Conservation (phyloP, 2,329 filamentous ascomycete genomes). For the Balansia obtecta region DNA sequence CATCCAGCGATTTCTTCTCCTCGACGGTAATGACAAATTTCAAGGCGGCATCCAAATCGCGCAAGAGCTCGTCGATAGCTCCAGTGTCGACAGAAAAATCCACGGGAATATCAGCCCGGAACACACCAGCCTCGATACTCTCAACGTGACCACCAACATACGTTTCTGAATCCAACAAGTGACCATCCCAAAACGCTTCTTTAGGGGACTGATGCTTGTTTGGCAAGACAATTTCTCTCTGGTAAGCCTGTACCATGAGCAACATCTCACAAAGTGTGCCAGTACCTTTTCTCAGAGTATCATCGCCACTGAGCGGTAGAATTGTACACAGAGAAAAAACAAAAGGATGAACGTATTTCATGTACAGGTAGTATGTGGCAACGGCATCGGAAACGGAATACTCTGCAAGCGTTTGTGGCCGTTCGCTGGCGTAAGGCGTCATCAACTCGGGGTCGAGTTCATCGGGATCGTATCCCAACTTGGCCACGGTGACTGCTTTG, state of each 20-base stretch:
- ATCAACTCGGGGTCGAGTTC: slow-evolving; percentile 96
- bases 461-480: slow-evolving; percentile 95
- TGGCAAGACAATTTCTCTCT: slow-evolving; percentile 80
- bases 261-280: slow-evolving; percentile 99
- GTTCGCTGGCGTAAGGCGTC: slow-evolving; percentile 81
- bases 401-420: slow-evolving; percentile 87
- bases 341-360: slow-evolving; percentile 99
- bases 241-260: slow-evolving; percentile 95
- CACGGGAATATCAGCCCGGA: slow-evolving; percentile 87
- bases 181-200: slow-evolving; percentile 93
- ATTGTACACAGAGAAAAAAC: slow-evolving; percentile 98
- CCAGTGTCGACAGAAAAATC: slow-evolving; percentile 83
- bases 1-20: slow-evolving; percentile 69
- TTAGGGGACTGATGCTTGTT: slow-evolving; percentile 91
- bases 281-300: slow-evolving; percentile 87
- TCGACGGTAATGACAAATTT: slow-evolving; percentile 78
- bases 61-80: slow-evolving; percentile 79
- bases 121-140: slow-evolving; percentile 96
- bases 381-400: slow-evolving; percentile 99
- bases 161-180: slow-evolving; percentile 90
- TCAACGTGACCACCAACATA: slow-evolving; percentile 98
- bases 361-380: slow-evolving; percentile 97
- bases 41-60: slow-evolving; percentile 77
- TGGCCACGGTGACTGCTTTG: slow-evolving; percentile 95
- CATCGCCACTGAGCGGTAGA: slow-evolving; percentile 82